phyloP scores from a whole-genome alignment of 345 rosid genomes.

The Eutrema heterophyllum region DNA sequence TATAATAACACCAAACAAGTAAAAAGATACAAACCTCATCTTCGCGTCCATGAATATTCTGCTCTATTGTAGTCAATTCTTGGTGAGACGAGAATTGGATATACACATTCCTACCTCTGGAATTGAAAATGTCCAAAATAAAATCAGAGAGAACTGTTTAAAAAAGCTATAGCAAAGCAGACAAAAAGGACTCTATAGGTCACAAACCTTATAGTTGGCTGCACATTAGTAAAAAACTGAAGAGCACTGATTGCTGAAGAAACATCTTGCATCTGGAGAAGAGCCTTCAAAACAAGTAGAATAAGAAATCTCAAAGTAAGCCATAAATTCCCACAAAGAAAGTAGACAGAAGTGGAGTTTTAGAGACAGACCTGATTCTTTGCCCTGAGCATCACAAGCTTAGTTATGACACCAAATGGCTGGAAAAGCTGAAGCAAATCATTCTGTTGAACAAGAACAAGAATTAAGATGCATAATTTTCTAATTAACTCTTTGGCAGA shows the following conservation, averaged over 20 bases:
- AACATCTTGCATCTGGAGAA: constrained; percentile 96
- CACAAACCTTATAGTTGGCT: constrained; percentile 75
- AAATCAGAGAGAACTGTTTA: not conserved
- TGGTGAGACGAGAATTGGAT: constrained; percentile 98
- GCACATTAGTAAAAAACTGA: constrained; percentile 75
- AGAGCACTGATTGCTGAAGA: constrained; percentile 78
- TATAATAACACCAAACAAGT: not conserved
- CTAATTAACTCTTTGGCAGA: not conserved
- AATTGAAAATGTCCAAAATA: not conserved
- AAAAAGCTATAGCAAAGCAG: not conserved
- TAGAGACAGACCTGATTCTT: constrained; percentile 76
- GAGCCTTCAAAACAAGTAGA: constrained; percentile 52
- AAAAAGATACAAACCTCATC: constrained; percentile 70
- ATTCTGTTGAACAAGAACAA: constrained; percentile 45
- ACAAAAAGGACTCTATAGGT: not conserved
- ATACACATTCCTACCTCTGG: constrained; percentile 96
- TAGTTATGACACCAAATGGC: constrained; percentile 95
- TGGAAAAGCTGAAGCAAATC: constrained; percentile 96
- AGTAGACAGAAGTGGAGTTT: not conserved
- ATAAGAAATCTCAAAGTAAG: not conserved
- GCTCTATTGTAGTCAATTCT: constrained; percentile 93
- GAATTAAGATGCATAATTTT: not conserved
- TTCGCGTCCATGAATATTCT: constrained; percentile 85
- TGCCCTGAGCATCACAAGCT: constrained; percentile 98
- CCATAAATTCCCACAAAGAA: not conserved